A percentile compares a stretch with the other conserved stretches of the same genome.
Conservation (phyloP, 306 rosid genomes). For the Senna tora region DNA sequence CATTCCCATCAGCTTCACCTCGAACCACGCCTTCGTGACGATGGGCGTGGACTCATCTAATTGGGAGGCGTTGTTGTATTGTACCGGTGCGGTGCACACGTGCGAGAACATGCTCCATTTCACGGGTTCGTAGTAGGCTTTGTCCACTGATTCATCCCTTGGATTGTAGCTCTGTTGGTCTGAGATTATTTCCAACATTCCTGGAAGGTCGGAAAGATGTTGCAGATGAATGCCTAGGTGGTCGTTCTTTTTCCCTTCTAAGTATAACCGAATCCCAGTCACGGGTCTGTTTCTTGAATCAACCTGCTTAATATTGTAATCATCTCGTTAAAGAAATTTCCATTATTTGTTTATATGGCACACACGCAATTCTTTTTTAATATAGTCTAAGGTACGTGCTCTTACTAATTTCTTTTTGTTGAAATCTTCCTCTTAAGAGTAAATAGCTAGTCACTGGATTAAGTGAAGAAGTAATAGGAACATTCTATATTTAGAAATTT, state of each 20-base stretch:
- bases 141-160: constrained; percentile 52
- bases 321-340: background rate
- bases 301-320: constrained; percentile 52
- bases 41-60: constrained; percentile 67
- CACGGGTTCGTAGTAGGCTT: constrained; percentile 71
- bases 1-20: constrained; percentile 70
- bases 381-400: too few relatives aligned
- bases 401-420: too few relatives aligned
- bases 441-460: too few relatives aligned
- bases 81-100: constrained; percentile 78
- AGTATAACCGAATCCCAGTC: constrained; percentile 79
- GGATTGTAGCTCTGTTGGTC: constrained; percentile 62
- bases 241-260: constrained; percentile 80
- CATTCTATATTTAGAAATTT: too few relatives aligned
- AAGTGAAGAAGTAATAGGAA: too few relatives aligned
- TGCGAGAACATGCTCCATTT: constrained; percentile 89
- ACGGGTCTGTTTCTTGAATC: constrained; percentile 78
- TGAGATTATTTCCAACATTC: constrained; percentile 60
- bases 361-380: too few relatives aligned
- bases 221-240: constrained; percentile 89
- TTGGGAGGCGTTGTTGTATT: constrained; percentile 50
- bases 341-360: too few relatives aligned
- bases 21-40: constrained; percentile 88
- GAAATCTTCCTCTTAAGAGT: too few relatives aligned
- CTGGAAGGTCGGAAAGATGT: constrained; percentile 77